Evolutionary conservation across 2,329 filamentous ascomycete species (phyloP), one percentile per base, ranked within the genome.

Genomic region (Penicillium hesseltinei): DNA sequence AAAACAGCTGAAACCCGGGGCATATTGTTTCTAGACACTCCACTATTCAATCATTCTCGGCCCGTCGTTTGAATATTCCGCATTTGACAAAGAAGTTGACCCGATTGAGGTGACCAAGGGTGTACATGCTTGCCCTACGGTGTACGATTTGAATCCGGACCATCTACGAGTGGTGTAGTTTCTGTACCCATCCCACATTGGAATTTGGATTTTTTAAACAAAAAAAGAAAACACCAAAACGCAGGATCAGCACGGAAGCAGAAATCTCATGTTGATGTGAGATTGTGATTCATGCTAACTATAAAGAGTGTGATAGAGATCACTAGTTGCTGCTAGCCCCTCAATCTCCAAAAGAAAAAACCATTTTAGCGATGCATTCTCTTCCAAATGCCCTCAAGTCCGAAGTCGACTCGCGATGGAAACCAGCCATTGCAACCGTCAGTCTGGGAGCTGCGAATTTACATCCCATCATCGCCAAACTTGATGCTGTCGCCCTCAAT

Each of bases 401-500:
- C 25, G 58, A 58, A 13, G 9, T 42, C 15, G 57, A 58, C 36
- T 21, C 46, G 4, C 54, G 40, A 27, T 67, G 65, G 62, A 65
- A 55, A 51, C 61, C 64, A 8, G 65, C 65, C 23, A 62, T 67
- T 42, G 63, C 65, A 9, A 67, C 65, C 1, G 60, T 67, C 19
- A 66, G 62, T 27, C 56, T 67, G 9, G 65, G 65, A 15, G 56
- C 51, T 10, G 58, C 60, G 1, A 19, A 59, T 46, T 45, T 66
- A 5, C 65, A 67, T 19, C 52, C 62, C 0, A 57, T 67, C 19
- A 19, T 63, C 4, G 51, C 64, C 7, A 75, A 75, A 54, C 63
- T 75, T 31, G 61, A 69, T 31, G 69, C 71, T 15, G 72, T 72
- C 15, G 66, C 70, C 7, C 27, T 44, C 19, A 67, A 69, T 27